Conservation (phyloP, 371 early-diverging fungal genomes). For the Circinella umbellata region DNA sequence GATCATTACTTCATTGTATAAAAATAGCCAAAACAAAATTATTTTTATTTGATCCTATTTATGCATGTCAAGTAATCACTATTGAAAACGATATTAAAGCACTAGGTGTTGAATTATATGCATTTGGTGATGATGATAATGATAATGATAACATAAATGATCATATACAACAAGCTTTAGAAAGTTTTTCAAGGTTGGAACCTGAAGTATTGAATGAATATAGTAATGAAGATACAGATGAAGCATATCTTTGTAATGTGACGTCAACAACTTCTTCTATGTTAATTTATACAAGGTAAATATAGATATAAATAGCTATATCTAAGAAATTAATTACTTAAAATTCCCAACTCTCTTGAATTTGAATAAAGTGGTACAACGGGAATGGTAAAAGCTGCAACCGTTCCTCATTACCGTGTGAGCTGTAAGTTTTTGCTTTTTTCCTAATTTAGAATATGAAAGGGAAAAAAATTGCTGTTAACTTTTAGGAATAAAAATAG, state of each 20-base stretch:
- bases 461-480: neutral
- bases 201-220: neutral
- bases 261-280: conserved; percentile 33
- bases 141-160: too few species aligned
- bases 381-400: conserved; percentile 23
- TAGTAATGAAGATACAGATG: conserved; percentile 25
- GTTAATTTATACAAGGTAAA: conserved; percentile 45
- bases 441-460: neutral
- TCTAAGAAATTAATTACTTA: neutral
- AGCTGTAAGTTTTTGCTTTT: conserved; percentile 5
- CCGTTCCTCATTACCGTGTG: conserved; percentile 11
- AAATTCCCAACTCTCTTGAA: neutral
- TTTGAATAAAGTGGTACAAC: conserved; percentile 21
- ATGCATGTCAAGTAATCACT: conserved; percentile 24
- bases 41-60: conserved; percentile 35
- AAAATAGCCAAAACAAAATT: conserved; percentile 28
- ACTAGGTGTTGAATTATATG: conserved; percentile 19
- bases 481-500: neutral
- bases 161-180: neutral
- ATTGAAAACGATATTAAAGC: conserved; percentile 4
- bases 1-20: conserved; percentile 33
- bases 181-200: conserved; percentile 6
- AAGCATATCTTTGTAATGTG: conserved; percentile 24
- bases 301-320: neutral
- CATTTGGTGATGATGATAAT: conserved; percentile 33